Percentiles rank a stretch among this genome's conserved stretches.
Conservation (phyloP, 2,329 filamentous ascomycete species). For the Clonostachys sp. region DNA sequence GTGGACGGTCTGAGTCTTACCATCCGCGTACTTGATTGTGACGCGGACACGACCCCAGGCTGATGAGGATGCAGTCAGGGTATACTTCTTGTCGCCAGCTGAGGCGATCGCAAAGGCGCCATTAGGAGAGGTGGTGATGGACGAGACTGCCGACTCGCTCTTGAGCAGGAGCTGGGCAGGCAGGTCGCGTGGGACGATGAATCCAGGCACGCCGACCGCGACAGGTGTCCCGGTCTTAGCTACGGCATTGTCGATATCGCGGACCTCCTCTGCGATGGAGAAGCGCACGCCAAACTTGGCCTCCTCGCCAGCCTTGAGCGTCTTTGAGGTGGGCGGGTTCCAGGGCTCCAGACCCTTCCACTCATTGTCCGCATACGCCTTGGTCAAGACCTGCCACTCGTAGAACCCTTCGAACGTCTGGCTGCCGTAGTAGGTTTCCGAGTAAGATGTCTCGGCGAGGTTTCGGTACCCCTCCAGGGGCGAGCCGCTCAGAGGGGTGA, state of each 20-base stretch:
- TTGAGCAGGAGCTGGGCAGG: conserved; percentile 39
- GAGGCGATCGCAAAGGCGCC: conserved; percentile 26
- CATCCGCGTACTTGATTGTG: conserved; percentile 40
- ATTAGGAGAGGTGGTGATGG: conserved; percentile 29
- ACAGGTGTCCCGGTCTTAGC: conserved; percentile 36
- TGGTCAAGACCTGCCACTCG: conserved; percentile 51
- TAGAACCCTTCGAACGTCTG: conserved; percentile 58
- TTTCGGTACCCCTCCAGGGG: conserved; percentile 52
- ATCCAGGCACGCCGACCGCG: conserved; percentile 49
- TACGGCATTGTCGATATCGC: conserved; percentile 41
- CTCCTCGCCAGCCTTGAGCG: conserved; percentile 35
- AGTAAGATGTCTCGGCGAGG: conserved; percentile 35
- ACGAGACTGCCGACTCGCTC: conserved; percentile 27
- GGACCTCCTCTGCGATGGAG: conserved; percentile 37
- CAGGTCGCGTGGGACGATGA: conserved; percentile 42
- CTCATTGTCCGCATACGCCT: conserved; percentile 51
- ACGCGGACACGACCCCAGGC: conserved; percentile 46
- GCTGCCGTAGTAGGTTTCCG: conserved; percentile 36
- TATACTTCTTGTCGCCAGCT: conserved; percentile 24
- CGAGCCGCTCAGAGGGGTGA: conserved; percentile 45
- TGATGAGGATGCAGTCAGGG: conserved; percentile 31
- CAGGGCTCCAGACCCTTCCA: conserved; percentile 47
- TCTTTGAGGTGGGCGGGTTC: conserved; percentile 46
- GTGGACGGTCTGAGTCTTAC: conserved; percentile 46
- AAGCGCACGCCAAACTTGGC: conserved; percentile 47